Evolutionary conservation across 2,329 filamentous ascomycete species (phyloP).

Genomic region (Dichotomopilus funicola): DNA sequence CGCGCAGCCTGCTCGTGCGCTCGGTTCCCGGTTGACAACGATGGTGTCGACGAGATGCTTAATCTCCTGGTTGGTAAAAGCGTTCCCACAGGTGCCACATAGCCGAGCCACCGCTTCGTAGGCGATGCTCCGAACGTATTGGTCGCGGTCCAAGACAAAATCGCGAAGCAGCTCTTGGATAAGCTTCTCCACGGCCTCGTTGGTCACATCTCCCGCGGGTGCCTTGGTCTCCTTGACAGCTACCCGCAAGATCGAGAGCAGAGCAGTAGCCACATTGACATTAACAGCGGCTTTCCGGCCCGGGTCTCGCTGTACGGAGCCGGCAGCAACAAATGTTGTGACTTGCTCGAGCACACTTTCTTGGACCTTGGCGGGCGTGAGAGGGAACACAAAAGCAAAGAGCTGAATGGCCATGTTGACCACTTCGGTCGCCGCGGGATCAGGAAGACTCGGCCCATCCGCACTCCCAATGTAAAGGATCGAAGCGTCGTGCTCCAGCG

Average conservation of each 20-base stretch:
- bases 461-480: constrained; percentile 61
- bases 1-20: constrained; percentile 87
- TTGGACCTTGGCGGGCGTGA: constrained; percentile 86
- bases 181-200: constrained; percentile 71
- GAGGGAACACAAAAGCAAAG: constrained; percentile 83
- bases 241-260: constrained; percentile 75
- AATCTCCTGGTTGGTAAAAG: constrained; percentile 83
- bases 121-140: constrained; percentile 77
- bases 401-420: constrained; percentile 91
- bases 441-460: constrained; percentile 49
- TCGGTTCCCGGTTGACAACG: constrained; percentile 86
- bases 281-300: constrained; percentile 85
- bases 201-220: constrained; percentile 64
- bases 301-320: constrained; percentile 73
- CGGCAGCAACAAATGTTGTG: constrained; percentile 77
- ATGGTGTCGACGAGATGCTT: constrained; percentile 87
- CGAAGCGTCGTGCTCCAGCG: constrained; percentile 83
- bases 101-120: constrained; percentile 80
- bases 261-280: constrained; percentile 79
- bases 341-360: constrained; percentile 95
- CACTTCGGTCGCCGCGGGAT: constrained; percentile 85
- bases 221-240: constrained; percentile 74
- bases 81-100: constrained; percentile 76
- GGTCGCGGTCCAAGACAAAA: constrained; percentile 77
- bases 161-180: constrained; percentile 67